Conservation (phyloP, 129 eudicot genomes). For the Tagetes erecta region DNA sequence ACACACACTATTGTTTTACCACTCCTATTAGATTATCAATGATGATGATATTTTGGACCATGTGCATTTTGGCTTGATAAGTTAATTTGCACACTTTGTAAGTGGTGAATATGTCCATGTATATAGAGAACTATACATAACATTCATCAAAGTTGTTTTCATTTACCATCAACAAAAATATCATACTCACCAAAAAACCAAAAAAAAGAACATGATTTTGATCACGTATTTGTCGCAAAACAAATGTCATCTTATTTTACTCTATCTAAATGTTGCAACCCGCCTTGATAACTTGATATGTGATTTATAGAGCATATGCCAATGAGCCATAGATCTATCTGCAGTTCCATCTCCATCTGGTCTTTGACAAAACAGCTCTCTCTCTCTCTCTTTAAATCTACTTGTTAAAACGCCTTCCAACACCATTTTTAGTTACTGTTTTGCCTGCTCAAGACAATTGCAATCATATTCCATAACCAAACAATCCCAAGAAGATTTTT, state of each 20-base stretch:
- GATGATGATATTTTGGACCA: neutral
- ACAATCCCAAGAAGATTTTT: neutral
- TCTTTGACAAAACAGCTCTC: neutral
- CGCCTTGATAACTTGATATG: neutral
- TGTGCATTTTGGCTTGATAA: neutral
- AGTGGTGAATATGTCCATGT: neutral
- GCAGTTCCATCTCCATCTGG: constrained; percentile 2
- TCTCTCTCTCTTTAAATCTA: neutral
- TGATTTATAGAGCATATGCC: neutral
- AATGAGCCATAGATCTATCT: neutral
- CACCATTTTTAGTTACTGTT: constrained; percentile 22
- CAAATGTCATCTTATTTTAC: constrained; percentile 13
- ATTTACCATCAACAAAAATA: constrained; percentile 19
- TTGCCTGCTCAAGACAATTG: constrained; percentile 13
- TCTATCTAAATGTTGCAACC: constrained; percentile 15
- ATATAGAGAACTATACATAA: neutral
- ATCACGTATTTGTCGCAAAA: constrained; percentile 5
- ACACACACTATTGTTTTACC: too few species aligned
- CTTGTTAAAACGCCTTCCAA: neutral
- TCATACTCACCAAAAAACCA: neutral
- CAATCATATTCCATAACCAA: constrained; percentile 1
- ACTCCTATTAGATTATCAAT: too few species aligned
- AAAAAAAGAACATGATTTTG: neutral
- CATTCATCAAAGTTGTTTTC: constrained; percentile 12
- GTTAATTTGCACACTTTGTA: neutral